Base-by-base conservation (phyloP, 2,329 filamentous ascomycete species). In the Ustulina deusta region DNA sequence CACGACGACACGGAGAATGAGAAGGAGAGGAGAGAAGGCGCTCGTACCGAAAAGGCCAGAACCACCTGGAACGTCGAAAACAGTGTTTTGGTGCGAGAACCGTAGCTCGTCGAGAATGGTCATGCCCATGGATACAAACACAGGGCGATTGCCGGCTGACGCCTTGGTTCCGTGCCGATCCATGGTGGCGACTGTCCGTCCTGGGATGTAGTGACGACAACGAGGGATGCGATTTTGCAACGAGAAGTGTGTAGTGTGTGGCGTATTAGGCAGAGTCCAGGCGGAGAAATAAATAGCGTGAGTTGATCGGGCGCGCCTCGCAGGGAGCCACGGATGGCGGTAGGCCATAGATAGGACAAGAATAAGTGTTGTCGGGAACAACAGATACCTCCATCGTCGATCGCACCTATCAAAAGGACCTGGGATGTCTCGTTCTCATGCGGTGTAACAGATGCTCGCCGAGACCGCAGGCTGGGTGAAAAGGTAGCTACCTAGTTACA, bases 71-170 rank as follows among this genome's bases (percentile, higher is more conserved):
- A 63, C 49, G 32, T 69, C 58, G 29, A 38, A 20, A 11, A 61
- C 59, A 3, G 56, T 61, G 6, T 57, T 3, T 1, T 32, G 59
- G 27, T 66, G 36, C 1, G 66, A 25, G 51, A 69, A 69, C 29
- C 66, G 66, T 13, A 69, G 20, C 55, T 69, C 66, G 17, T 69
- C 66, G 34, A 69, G 59, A 32, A 69, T 29, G 32, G 66, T 29
- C 66, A 69, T 69, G 2, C 66, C 66, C 29, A 69, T 13, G 1
- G 63, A 69, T 6, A 66, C 63, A 22, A 69, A 66, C 20, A 63
- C 49, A 2, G 63, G 66, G n/a, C 11, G 27, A 6, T 17, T 34
- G 2, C 17, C 46, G 9, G 17, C 11, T 10, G 57, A 2, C 11
- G 29, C 5, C 6, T 34, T 48, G 11, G 57, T 11, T 17, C 17